These are phyloP conservation scores for Phaeosphaeria sp. DNA, from an alignment of 2,329 filamentous ascomycete genomes.

Conservation along the genomic window DNA sequence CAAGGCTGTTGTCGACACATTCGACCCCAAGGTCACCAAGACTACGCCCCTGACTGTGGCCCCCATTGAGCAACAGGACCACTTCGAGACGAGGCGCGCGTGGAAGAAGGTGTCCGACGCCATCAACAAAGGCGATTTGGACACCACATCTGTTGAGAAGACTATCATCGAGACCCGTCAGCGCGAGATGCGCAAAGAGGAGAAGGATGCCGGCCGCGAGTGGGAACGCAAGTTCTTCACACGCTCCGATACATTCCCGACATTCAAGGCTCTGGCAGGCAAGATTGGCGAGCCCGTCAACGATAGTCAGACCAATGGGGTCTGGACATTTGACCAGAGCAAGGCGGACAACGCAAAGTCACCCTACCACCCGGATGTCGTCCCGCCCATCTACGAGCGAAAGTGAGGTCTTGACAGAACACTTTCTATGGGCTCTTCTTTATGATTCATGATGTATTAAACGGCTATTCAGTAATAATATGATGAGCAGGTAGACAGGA, in stretches of 20 bases:
- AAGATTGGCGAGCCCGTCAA: conserved; percentile 60
- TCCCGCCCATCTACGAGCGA: conserved; percentile 33
- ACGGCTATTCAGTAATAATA: conserved; percentile 4
- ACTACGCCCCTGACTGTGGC: conserved; percentile 74
- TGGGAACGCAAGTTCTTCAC: conserved; percentile 90
- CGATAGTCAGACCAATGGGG: conserved; percentile 69
- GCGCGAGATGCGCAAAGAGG: conserved; percentile 74
- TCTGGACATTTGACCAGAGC: conserved; percentile 71
- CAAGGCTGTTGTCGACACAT: conserved; percentile 52
- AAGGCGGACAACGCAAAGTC: conserved; percentile 49
- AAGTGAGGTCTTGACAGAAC: background rate
- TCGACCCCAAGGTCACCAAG: conserved; percentile 55
- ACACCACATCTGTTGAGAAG: conserved; percentile 79
- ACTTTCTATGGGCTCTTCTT: background rate
- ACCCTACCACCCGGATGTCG: conserved; percentile 37
- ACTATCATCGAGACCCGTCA: conserved; percentile 89
- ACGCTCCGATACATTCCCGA: conserved; percentile 46
- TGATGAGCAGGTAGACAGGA: background rate
- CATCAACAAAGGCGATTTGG: conserved; percentile 84
- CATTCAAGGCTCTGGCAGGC: conserved; percentile 56
- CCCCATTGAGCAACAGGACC: conserved; percentile 79
- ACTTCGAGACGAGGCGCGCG: conserved; percentile 84
- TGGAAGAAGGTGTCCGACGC: conserved; percentile 86
- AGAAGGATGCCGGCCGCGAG: conserved; percentile 73
- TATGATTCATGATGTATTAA: conserved; percentile 3